These are phyloP conservation scores for Fusarium virguliforme DNA, from an alignment of 2,329 filamentous ascomycete species.

Conservation along the genomic window DNA sequence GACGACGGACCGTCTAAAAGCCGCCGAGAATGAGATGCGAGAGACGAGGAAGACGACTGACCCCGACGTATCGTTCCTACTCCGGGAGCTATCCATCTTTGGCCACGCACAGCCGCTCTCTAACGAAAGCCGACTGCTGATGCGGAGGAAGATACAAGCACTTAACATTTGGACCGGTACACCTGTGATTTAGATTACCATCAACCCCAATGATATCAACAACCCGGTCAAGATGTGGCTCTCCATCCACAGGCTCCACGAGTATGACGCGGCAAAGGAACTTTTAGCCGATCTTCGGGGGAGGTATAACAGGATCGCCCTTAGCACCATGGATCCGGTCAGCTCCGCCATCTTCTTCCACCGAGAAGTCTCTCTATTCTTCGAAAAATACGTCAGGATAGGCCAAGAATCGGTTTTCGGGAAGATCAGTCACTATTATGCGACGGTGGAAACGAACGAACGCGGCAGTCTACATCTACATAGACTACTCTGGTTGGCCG, in stretches of 20 bases:
- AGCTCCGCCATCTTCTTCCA: conserved; percentile 31
- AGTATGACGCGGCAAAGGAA: conserved; percentile 8
- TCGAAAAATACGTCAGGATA: conserved; percentile 11
- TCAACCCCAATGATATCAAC: conserved; percentile 33
- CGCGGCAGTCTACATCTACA: background rate
- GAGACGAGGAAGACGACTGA: background rate
- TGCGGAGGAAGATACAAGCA: conserved; percentile 9
- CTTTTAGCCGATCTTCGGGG: background rate
- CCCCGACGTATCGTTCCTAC: background rate
- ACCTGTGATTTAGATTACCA: conserved; percentile 25
- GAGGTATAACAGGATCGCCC: conserved; percentile 1
- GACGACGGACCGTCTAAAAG: conserved; percentile 13
- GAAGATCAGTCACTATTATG: conserved; percentile 4
- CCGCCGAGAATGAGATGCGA: conserved; percentile 13
- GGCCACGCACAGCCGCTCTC: conserved; percentile 7
- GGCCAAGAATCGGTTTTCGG: conserved; percentile 19
- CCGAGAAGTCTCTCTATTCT: conserved; percentile 17
- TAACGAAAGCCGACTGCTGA: background rate
- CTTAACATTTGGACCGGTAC: conserved; percentile 2
- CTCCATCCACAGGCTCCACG: conserved; percentile 21
- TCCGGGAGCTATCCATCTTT: background rate
- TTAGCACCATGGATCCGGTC: conserved; percentile 19
- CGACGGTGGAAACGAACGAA: conserved; percentile 7
- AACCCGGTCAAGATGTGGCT: conserved; percentile 33
- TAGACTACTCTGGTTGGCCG: background rate